Base-by-base conservation (phyloP, 2,329 filamentous ascomycete species). In the Aspergillus thermomutatus region DNA sequence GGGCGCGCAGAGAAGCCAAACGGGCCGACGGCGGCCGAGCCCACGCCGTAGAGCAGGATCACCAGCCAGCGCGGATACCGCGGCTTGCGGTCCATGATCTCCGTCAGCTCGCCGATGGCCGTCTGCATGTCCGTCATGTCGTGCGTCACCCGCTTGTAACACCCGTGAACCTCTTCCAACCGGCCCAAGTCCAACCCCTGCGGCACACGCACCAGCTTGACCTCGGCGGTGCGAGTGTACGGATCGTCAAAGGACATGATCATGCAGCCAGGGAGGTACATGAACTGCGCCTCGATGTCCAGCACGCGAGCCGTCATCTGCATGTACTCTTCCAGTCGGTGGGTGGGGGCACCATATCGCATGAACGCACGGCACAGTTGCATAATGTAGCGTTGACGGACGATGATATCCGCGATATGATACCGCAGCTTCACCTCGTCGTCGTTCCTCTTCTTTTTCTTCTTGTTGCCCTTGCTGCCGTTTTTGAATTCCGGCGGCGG, bases 221-320 rank as follows among this genome's bases (percentile, higher is more conserved):
- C 71, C 55, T 78, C 75, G 2, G 75, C 73, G 1, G 75, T 78
- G 59, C 77, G 74, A 1, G 75, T 77, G 4, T 70, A 55, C 1
- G 68, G 64, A 53, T 79, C 76, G 43, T 85, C 91, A 67, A 96
- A 96, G 4, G 90, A 69, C 64, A 69, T 68, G 52, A 69, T 65
- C 67, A 69, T 69, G 31, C 67, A 69, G 3, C 66, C 67, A 88
- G 71, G 95, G 28, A 96, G 85, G 70, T 96, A 96, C 23, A 96
- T 77, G 66, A 94, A 96, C 66, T 95, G 91, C 5, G 87, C 88
- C 63, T 95, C 89, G 26, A 96, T 92, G 71, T 92, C 89, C 41
- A 96, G 82, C 4, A 94, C 89, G 14, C 89, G 83, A 3, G 92
- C 87, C 4, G 90, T 91, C 89, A 92, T 95, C 62, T 83, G 87